phyloP scores from a whole-genome alignment of 169 alveolate species.

The Babesia ovis region DNA sequence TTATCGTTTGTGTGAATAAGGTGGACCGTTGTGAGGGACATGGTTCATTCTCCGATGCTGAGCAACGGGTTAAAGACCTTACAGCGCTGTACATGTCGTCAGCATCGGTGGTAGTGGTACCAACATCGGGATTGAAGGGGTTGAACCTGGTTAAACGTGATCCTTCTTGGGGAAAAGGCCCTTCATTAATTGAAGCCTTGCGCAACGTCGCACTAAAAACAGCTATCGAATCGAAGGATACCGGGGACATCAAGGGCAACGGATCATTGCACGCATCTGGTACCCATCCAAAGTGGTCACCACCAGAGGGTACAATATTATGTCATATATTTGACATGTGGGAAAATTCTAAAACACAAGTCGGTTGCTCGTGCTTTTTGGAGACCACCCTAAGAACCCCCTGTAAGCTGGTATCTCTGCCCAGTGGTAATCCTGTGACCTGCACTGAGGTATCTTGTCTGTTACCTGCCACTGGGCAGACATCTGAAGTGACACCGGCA shows the following conservation, averaged over 20 bases:
- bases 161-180: conserved; percentile 41
- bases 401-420: conserved; percentile 37
- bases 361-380: conserved; percentile 44
- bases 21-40: conserved; percentile 64
- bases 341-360: conserved; percentile 46
- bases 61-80: conserved; percentile 32
- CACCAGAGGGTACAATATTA: conserved; percentile 1
- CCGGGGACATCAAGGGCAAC: neutral
- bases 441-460: conserved; percentile 15
- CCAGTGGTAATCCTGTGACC: conserved; percentile 41
- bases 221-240: neutral
- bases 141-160: conserved; percentile 35
- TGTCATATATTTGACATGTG: conserved; percentile 63
- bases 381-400: conserved; percentile 47
- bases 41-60: conserved; percentile 42
- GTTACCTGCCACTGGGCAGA: neutral
- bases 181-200: conserved; percentile 40
- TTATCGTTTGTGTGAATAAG: conserved; percentile 72
- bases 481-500: neutral
- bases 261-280: neutral
- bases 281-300: too few relatives aligned
- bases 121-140: conserved; percentile 55
- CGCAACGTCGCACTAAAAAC: conserved; percentile 2
- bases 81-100: conserved; percentile 25
- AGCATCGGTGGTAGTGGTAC: conserved; percentile 48